phyloP scores from a whole-genome alignment of 164 flowering plant species.

The Liquidambar formosana region DNA sequence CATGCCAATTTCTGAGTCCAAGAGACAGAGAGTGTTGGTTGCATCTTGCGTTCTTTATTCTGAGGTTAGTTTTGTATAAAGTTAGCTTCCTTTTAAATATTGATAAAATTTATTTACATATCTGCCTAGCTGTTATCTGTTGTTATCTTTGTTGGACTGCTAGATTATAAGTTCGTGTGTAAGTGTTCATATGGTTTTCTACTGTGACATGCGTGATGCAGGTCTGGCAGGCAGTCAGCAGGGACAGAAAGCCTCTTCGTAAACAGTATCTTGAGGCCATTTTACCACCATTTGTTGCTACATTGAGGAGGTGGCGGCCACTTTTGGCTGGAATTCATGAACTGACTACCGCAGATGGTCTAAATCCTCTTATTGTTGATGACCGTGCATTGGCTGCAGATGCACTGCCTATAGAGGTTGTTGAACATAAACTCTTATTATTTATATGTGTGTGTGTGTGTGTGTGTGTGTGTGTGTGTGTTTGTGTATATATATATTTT shows the following conservation, averaged over 20 bases:
- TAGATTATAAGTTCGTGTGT: background rate
- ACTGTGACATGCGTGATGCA: slow-evolving; percentile 35
- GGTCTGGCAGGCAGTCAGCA: slow-evolving; percentile 94
- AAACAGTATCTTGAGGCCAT: slow-evolving; percentile 89
- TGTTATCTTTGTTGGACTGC: background rate
- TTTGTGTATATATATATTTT: too few relatives aligned
- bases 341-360: slow-evolving; percentile 88
- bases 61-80: slow-evolving; percentile 63
- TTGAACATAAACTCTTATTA: slow-evolving; percentile 15
- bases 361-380: slow-evolving; percentile 86
- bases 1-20: slow-evolving; percentile 95
- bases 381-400: slow-evolving; percentile 99
- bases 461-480: too few relatives aligned
- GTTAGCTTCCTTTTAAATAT: background rate
- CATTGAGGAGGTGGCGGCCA: slow-evolving; percentile 96
- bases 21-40: slow-evolving; percentile 97
- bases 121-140: background rate
- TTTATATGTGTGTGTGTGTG: too few relatives aligned
- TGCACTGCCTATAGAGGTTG: slow-evolving; percentile 93
- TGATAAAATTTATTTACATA: background rate
- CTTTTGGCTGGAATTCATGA: slow-evolving; percentile 94
- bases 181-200: slow-evolving; percentile 7
- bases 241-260: slow-evolving; percentile 78
- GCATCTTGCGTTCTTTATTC: slow-evolving; percentile 94
- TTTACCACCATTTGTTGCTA: slow-evolving; percentile 94